Evolutionary conservation across 176 grass and related monocot genomes (phyloP).

Genomic region (Themeda triandra): DNA sequence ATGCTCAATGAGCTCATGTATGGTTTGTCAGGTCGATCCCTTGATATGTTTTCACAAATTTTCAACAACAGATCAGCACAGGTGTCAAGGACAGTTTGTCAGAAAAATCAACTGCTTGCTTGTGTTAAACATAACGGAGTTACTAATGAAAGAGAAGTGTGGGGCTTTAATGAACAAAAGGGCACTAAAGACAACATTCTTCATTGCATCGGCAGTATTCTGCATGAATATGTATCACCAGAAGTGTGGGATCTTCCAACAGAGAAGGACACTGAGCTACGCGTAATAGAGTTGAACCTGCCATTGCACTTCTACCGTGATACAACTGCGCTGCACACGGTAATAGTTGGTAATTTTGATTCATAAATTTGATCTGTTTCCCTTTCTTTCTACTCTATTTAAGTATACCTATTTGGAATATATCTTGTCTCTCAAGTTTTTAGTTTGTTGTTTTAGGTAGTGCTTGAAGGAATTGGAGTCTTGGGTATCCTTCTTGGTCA

Average conservation of each 20-base stretch:
- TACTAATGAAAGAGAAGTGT: constrained; percentile 38
- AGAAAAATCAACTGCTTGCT: constrained; percentile 22
- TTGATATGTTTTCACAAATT: constrained; percentile 55
- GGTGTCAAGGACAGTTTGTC: constrained; percentile 17
- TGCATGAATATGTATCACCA: constrained; percentile 77
- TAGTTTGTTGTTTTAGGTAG: constrained; percentile 52
- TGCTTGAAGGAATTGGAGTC: constrained; percentile 91
- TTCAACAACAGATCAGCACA: constrained; percentile 47
- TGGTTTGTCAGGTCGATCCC: constrained; percentile 72
- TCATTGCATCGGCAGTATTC: constrained; percentile 74
- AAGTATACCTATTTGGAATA: constrained; percentile 15
- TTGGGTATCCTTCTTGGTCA: constrained; percentile 72
- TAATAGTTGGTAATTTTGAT: constrained; percentile 41
- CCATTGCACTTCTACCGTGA: constrained; percentile 78
- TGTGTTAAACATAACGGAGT: constrained; percentile 8
- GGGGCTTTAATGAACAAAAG: constrained; percentile 47
- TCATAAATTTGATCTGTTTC: constrained; percentile 25
- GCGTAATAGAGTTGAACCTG: constrained; percentile 41
- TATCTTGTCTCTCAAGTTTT: constrained; percentile 26
- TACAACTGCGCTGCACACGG: constrained; percentile 69
- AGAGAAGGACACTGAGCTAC: constrained; percentile 41
- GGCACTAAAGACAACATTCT: constrained; percentile 44
- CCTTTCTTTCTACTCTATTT: constrained; percentile 14
- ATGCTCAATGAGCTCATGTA: constrained; percentile 97
- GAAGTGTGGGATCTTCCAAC: constrained; percentile 92